Base-by-base conservation (phyloP, 176 grass and related monocot species). In the Oryza nivara region DNA sequence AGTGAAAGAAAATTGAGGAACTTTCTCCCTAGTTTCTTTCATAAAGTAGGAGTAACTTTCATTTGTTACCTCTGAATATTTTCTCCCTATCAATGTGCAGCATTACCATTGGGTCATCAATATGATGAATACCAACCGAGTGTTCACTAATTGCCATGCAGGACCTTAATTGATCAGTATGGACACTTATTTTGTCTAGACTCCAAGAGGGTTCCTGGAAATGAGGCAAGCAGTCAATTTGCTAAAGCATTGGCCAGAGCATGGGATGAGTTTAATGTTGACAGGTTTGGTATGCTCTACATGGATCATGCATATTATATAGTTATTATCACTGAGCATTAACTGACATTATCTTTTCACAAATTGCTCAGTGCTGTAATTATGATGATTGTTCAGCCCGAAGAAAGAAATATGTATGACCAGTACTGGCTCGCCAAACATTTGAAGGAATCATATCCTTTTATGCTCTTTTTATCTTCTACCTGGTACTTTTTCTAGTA, bases 361-460 rank as follows among this genome's bases (percentile, higher is more conserved):
- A 47, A 4, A 34, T 86, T 82, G 73, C 63, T 73, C 84, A 98
- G 93, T 92, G 91, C 92, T 78, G 87, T 95, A 71, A 75, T 98
- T 82, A 93, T 93, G 91, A 86, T 98, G 72, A 92, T 98, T 88
- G 91, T 95, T 85, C 96, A 98, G 86, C 82, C 67, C 25, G 96
- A 98, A 86, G 96, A 98, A 86, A 91, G 87, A 81, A 98, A 98
- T 88, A 95, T 98, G 93, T 98, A 98, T 81, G 96, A 98, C 65
- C 96, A 98, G 88, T 88, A 93, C 84, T 98, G 96, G 92, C 20
- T 98, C 65, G 68, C 60, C 45, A 89, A 84, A 82, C 74, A 90
- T 85, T 86, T 98, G 87, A 93, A 87, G 74, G 93, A 95, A 73
- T 93, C 86, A 98, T 98, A 98, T 98, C 96, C 93, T 95, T 92